phyloP scores from a whole-genome alignment of 2,329 filamentous ascomycete genomes.

The Scleromitrula shiraiana region DNA sequence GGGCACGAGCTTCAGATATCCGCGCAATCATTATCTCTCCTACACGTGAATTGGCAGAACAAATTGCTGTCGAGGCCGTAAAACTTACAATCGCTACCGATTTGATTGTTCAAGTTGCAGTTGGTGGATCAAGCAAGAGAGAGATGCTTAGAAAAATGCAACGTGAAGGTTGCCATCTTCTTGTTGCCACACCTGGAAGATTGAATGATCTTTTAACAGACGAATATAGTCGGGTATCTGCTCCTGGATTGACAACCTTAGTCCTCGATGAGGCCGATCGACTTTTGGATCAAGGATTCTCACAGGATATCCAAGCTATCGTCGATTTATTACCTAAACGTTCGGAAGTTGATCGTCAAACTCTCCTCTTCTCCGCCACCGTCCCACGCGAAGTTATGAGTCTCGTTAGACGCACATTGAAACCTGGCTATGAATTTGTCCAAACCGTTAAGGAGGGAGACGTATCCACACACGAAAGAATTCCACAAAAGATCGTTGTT shows the following conservation, averaged over 20 bases:
- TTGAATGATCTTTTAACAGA: slow-evolving; percentile 69
- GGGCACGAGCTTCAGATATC: slow-evolving; percentile 48
- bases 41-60: slow-evolving; percentile 73
- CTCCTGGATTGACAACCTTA: slow-evolving; percentile 68
- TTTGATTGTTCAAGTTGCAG: slow-evolving; percentile 61
- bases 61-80: slow-evolving; percentile 71
- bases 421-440: slow-evolving; percentile 78
- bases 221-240: slow-evolving; percentile 33
- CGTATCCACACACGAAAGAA: slow-evolving; percentile 71
- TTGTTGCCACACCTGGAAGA: slow-evolving; percentile 86
- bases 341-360: slow-evolving; percentile 65
- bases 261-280: slow-evolving; percentile 97
- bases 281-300: slow-evolving; percentile 91
- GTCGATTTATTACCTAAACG: slow-evolving; percentile 54
- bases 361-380: slow-evolving; percentile 90
- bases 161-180: slow-evolving; percentile 74
- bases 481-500: slow-evolving; percentile 70
- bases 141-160: slow-evolving; percentile 29
- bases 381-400: slow-evolving; percentile 75
- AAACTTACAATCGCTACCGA: slow-evolving; percentile 27
- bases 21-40: slow-evolving; percentile 69
- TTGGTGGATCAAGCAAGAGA: slow-evolving; percentile 78
- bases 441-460: slow-evolving; percentile 80
- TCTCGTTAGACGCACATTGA: slow-evolving; percentile 67
- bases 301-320: slow-evolving; percentile 56